These are phyloP conservation scores for Leccinum subspadiceum DNA, from an alignment of 1,284 basidiomycete species.

Conservation along the genomic window DNA sequence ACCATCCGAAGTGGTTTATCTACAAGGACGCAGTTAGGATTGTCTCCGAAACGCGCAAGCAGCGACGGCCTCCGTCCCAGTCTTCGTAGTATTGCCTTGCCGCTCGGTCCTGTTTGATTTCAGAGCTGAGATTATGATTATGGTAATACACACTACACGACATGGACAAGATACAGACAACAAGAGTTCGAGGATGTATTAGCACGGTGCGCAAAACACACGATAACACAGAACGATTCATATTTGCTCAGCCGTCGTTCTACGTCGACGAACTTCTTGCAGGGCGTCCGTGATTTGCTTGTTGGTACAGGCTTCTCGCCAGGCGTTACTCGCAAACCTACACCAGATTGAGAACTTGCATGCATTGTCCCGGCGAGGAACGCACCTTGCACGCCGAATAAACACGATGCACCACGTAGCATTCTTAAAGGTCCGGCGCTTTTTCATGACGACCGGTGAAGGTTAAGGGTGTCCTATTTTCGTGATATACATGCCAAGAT, in stretches of 20 bases:
- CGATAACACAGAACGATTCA: constrained; percentile 11
- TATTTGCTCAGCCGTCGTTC: constrained; percentile 30
- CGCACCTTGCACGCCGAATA: constrained; percentile 65
- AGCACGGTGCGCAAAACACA: constrained; percentile 4
- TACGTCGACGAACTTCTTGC: constrained; percentile 62
- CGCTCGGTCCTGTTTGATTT: background rate
- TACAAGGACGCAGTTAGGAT: constrained; percentile 68
- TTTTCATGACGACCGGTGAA: constrained; percentile 38
- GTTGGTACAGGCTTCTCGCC: constrained; percentile 58
- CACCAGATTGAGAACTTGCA: constrained; percentile 11
- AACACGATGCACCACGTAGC: constrained; percentile 64
- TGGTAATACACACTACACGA: constrained; percentile 25
- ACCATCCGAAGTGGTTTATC: constrained; percentile 92
- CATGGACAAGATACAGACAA: constrained; percentile 25
- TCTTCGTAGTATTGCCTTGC: constrained; percentile 12
- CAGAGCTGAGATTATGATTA: constrained; percentile 7
- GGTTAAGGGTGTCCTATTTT: constrained; percentile 54
- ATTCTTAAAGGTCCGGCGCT: constrained; percentile 53
- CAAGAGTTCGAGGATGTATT: background rate
- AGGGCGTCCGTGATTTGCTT: constrained; percentile 65
- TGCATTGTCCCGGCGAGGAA: constrained; percentile 19
- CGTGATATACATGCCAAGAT: constrained; percentile 77
- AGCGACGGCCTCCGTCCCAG: constrained; percentile 24
- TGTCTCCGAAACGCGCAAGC: constrained; percentile 38
- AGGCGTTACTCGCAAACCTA: constrained; percentile 58